Conservation (phyloP, 192 early-diverging fungal species). For the Podila verticillata region DNA sequence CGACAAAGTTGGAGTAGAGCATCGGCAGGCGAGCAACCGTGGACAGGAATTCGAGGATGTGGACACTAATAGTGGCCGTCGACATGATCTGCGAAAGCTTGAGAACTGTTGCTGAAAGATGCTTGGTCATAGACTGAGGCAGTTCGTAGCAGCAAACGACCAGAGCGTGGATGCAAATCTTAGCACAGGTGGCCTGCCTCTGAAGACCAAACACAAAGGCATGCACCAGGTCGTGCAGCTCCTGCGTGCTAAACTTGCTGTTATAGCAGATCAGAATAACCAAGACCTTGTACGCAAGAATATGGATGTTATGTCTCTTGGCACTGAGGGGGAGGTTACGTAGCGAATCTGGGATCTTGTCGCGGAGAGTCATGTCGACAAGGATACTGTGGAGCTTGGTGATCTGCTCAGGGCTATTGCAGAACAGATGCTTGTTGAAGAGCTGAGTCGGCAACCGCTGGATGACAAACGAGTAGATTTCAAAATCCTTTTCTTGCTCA, state of each 20-base stretch:
- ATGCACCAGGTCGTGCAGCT: conserved; percentile 75
- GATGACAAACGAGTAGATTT: conserved; percentile 77
- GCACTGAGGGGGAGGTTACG: conserved; percentile 62
- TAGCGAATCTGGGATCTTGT: conserved; percentile 67
- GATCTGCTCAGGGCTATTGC: conserved; percentile 63
- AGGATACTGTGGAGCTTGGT: conserved; percentile 60
- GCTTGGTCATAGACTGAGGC: conserved; percentile 78
- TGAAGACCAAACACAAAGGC: conserved; percentile 81
- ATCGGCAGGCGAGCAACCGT: conserved; percentile 81
- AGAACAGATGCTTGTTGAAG: conserved; percentile 78
- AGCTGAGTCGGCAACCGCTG: conserved; percentile 75
- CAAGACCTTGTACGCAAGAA: conserved; percentile 69
- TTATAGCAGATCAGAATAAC: conserved; percentile 74
- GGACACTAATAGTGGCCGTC: conserved; percentile 77
- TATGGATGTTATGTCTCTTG: conserved; percentile 75
- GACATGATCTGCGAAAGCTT: conserved; percentile 89
- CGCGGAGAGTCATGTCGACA: conserved; percentile 66
- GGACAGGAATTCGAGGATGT: conserved; percentile 93
- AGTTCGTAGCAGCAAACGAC: conserved; percentile 84
- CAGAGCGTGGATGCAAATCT: conserved; percentile 85
- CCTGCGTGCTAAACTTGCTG: conserved; percentile 69
- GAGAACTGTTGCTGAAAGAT: conserved; percentile 72
- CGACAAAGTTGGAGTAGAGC: conserved; percentile 83
- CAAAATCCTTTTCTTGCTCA: conserved; percentile 72
- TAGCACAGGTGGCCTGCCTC: conserved; percentile 73